Conservation (phyloP, 1,139 yeast genomes). For the Tardiomyces digboiensis region DNA sequence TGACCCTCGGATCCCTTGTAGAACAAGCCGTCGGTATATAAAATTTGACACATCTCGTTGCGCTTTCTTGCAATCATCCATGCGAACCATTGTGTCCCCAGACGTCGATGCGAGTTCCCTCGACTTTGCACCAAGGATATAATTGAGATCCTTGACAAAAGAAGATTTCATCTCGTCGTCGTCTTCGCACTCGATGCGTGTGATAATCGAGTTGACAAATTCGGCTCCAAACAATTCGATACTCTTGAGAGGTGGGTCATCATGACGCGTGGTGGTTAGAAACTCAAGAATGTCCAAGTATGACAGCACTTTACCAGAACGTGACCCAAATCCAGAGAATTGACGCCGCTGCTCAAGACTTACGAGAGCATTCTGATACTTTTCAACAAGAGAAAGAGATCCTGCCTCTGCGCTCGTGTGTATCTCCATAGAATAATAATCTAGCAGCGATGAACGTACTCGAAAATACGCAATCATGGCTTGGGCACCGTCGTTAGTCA, state of each 20-base stretch:
- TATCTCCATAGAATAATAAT: constrained; percentile 58
- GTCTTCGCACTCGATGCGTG: background rate
- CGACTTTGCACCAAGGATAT: background rate
- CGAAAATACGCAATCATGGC: constrained; percentile 52
- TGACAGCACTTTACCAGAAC: constrained; percentile 54
- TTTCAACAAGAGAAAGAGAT: constrained; percentile 43
- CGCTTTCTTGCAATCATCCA: background rate
- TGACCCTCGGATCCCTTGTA: constrained; percentile 22
- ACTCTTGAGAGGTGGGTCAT: background rate
- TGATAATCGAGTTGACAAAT: background rate
- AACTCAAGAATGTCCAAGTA: constrained; percentile 58
- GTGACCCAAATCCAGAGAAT: constrained; percentile 20
- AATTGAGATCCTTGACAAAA: background rate
- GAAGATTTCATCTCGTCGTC: background rate
- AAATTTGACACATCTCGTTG: background rate
- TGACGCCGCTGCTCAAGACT: constrained; percentile 19
- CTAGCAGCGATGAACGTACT: constrained; percentile 50
- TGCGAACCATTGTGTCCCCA: background rate
- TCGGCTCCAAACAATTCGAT: constrained; percentile 20
- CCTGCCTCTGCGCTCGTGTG: constrained; percentile 44
- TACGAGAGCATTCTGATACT: constrained; percentile 44
- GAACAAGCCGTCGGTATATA: background rate
- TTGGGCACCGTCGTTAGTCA: constrained; percentile 28
- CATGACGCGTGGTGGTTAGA: background rate
- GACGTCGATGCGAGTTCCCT: background rate